Base-by-base conservation (phyloP, 345 rosid species). In the Eucalyptus tenuipes region DNA sequence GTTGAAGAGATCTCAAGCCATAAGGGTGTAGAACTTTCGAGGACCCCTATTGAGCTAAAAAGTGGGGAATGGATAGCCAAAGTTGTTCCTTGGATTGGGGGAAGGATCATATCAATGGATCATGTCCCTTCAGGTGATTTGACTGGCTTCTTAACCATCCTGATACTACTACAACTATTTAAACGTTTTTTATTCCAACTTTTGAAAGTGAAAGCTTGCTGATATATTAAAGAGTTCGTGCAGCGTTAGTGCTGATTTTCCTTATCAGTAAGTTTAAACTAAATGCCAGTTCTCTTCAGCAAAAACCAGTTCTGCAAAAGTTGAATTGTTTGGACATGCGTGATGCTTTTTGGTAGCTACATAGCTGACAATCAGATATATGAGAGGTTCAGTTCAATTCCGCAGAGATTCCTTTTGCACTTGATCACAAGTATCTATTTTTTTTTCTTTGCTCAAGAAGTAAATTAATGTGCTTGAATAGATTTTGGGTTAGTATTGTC, bases 31-130 rank as follows among this genome's bases (percentile, higher is more conserved):
- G 95, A 94, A 91, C 97, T 96, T 91, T 96, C 95, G 49, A 91
- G 53, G 88, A 88, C 88, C 59, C 96, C 97, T 42, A 87, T 95
- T 94, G 96, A 96, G 87, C 88, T 97, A 89, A 93, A 92, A 93
- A 94, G 93, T 89, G 96, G 96, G 79, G 92, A 93, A 81, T 97
- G 99, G 99, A 91, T 66, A 90, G 92, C 94, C 42, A 92, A 94
- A 93, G 89, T 97, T 64, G 97, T 97, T 89, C 98, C 99, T 86
- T 97, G 99, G 99, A 94, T 96, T 90, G 99, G 99, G 68, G 99
- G 99, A 71, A 94, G 99, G 91, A 94, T 96, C 92, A 88, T 96
- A 88, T 97, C 99, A 71, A 97, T 97, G 99, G 95, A 90, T 89
- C 98, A 97, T 91, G 90, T 94, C 90, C 98, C 98, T 82, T 94